Percentiles rank a stretch among this genome's conserved stretches.
Evolutionary conservation across 257 asterid genomes (phyloP).

Genomic region (Cynanchum wilfordii): DNA sequence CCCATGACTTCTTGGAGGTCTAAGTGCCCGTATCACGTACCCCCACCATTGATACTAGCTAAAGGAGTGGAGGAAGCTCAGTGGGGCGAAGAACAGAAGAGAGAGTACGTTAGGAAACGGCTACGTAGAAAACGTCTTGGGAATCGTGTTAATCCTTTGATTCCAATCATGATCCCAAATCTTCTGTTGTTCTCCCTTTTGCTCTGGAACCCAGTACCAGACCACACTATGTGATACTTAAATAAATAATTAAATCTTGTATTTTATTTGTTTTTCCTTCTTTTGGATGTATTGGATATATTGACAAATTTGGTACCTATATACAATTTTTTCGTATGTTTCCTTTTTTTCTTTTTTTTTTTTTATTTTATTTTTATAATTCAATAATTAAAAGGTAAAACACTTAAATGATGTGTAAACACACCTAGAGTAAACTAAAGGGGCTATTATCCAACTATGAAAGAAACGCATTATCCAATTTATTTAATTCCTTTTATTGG

Average conservation of each 20-base stretch:
- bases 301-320: too few species aligned
- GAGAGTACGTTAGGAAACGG: conserved; percentile 45
- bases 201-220: conserved; percentile 52
- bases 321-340: too few species aligned
- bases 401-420: too few species aligned
- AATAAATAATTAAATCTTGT: too few species aligned
- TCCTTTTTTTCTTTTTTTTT: too few species aligned
- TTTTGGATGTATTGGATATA: too few species aligned
- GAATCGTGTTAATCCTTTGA: conserved; percentile 38
- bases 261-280: neutral
- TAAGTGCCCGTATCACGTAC: conserved; percentile 72
- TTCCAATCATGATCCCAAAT: conserved; percentile 68
- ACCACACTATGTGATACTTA: conserved; percentile 6
- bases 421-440: too few species aligned
- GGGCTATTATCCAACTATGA: too few species aligned
- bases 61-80: conserved; percentile 68
- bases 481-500: too few species aligned
- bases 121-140: conserved; percentile 43
- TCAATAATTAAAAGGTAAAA: too few species aligned
- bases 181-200: conserved; percentile 42
- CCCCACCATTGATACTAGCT: conserved; percentile 62
- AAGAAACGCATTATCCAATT: too few species aligned
- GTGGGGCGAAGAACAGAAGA: conserved; percentile 71
- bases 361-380: too few species aligned
- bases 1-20: conserved; percentile 82